Conservation (phyloP, 75 land plant genomes). For the Adiantum capillusveneris region DNA sequence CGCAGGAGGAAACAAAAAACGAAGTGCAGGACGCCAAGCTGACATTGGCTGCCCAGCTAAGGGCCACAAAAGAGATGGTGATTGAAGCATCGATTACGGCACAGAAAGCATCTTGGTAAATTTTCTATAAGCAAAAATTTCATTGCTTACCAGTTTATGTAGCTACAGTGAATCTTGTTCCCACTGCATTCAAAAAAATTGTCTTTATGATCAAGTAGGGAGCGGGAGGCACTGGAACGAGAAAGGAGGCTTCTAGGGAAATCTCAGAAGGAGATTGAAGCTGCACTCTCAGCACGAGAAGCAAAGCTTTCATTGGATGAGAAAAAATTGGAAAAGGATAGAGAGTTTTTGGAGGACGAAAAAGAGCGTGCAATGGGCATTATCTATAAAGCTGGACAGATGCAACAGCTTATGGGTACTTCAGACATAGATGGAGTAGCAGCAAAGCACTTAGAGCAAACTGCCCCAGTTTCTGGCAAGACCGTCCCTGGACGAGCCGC, state of each 20-base stretch:
- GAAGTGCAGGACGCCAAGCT: conserved; percentile 32
- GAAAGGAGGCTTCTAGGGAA: conserved; percentile 16
- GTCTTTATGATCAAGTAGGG: conserved; percentile 17
- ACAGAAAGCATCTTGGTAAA: conserved; percentile 31
- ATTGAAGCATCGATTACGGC: conserved; percentile 32
- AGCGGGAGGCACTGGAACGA: conserved; percentile 29
- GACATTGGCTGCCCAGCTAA: conserved; percentile 23
- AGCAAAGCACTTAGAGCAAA: too few species aligned
- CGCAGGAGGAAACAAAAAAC: conserved; percentile 26
- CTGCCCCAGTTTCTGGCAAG: too few species aligned
- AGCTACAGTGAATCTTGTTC: too few species aligned
- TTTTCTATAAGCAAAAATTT: too few species aligned
- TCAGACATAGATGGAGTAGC: conserved; percentile 4
- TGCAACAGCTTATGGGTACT: conserved; percentile 14
- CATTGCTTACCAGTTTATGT: too few species aligned
- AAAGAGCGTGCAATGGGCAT: conserved; percentile 13
- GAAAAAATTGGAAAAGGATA: conserved; percentile 20
- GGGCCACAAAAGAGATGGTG: conserved; percentile 31
- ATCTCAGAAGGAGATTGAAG: conserved; percentile 16
- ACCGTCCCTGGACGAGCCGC: too few species aligned
- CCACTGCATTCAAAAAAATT: too few species aligned
- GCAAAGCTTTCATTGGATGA: conserved; percentile 14
- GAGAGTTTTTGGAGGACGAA: conserved; percentile 15
- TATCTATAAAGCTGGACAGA: background rate
- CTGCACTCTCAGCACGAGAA: conserved; percentile 15